Percentiles rank a stretch among this genome's conserved stretches.
These are phyloP conservation scores for Lentinula sp. DNA, from an alignment of 768 basidiomycete species.

Conservation along the genomic window DNA sequence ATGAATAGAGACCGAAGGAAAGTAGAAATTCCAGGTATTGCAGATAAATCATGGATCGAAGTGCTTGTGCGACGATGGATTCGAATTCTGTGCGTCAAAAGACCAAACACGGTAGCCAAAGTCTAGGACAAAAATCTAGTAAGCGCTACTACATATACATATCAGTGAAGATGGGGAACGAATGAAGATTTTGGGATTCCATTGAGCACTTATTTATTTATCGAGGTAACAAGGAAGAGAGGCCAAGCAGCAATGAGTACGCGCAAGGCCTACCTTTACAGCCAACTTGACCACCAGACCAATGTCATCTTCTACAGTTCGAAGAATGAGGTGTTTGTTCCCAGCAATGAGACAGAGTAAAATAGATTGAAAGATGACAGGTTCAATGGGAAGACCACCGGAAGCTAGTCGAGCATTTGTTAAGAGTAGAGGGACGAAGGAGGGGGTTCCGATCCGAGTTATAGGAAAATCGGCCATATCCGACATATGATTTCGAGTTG, in stretches of 20 bases:
- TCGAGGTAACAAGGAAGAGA: too few species aligned
- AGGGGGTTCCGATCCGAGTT: constrained; percentile 33
- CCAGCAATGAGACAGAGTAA: constrained; percentile 61
- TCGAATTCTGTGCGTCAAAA: constrained; percentile 19
- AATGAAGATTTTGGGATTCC: neutral
- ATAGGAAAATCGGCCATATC: constrained; percentile 17
- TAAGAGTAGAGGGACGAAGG: constrained; percentile 46
- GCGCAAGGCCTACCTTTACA: constrained; percentile 37
- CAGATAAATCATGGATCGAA: neutral
- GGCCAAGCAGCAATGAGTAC: neutral
- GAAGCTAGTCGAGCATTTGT: constrained; percentile 36
- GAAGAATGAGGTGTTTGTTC: constrained; percentile 57
- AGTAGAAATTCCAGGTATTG: constrained; percentile 14
- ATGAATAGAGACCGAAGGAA: constrained; percentile 35
- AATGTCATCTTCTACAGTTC: constrained; percentile 62
- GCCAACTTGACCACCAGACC: constrained; percentile 51
- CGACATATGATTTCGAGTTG: neutral
- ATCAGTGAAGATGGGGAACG: neutral
- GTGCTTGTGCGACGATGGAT: neutral
- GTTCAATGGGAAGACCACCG: constrained; percentile 47
- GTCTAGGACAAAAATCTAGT: constrained; percentile 33
- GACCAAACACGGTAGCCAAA: constrained; percentile 53
- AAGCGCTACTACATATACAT: neutral
- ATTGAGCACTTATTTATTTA: too few species aligned
- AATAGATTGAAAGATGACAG: constrained; percentile 58